A percentile compares a stretch with the other conserved stretches of the same genome.
These are phyloP conservation scores for Capronia americana DNA, from an alignment of 2,329 filamentous ascomycete species.

Conservation along the genomic window DNA sequence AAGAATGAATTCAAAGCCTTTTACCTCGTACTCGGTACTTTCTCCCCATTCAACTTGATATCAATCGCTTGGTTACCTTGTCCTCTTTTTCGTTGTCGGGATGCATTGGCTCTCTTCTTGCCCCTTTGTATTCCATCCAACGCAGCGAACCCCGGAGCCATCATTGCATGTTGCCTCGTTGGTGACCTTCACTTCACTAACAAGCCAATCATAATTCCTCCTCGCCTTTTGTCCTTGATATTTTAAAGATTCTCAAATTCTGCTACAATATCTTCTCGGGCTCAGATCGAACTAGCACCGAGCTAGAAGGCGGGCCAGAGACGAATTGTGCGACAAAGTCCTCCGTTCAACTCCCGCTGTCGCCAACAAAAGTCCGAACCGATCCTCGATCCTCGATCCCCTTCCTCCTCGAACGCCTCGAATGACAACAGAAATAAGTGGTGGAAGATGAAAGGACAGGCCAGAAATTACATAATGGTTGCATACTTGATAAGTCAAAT, in stretches of 20 bases:
- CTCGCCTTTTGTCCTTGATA: neutral
- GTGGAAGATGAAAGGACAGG: neutral
- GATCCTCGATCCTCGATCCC: neutral
- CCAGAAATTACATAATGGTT: neutral
- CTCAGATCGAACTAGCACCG: neutral
- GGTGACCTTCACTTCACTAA: neutral
- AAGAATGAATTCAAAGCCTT: neutral
- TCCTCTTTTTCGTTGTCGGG: neutral
- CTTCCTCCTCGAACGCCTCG: no score
- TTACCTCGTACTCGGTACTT: no score
- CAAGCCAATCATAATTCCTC: neutral
- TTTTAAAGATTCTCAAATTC: neutral
- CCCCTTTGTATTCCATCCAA: neutral
- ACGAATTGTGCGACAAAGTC: neutral
- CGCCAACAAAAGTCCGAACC: neutral
- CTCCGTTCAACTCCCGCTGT: neutral
- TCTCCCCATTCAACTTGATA: neutral
- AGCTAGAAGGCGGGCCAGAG: neutral
- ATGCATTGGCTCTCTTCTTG: neutral
- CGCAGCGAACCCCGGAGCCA: neutral
- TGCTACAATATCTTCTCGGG: neutral
- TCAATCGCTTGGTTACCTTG: neutral
- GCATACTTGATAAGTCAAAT: slow-evolving; percentile 1
- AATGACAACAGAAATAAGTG: neutral
- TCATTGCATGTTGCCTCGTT: neutral